Conservation (phyloP, 192 early-diverging fungal species). For the Backusella liffmaniae region DNA sequence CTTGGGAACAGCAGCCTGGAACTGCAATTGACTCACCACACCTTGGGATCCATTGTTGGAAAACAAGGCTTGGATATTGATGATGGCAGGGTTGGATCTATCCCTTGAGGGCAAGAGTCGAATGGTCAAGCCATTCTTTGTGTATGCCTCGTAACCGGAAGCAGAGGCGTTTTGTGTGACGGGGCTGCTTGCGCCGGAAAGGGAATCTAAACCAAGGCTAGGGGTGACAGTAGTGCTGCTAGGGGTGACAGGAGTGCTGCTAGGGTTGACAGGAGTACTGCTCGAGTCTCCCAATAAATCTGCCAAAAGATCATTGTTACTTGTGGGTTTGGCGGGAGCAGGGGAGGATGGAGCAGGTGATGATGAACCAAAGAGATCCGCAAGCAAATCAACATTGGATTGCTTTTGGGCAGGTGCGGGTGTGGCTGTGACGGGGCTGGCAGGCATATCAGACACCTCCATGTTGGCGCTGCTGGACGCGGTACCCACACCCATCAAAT, state of each 20-base stretch:
- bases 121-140: constrained; percentile 76
- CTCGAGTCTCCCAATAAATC: constrained; percentile 27
- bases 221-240: not conserved
- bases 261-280: constrained; percentile 11
- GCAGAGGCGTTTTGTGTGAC: constrained; percentile 14
- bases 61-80: constrained; percentile 72
- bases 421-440: constrained; percentile 32
- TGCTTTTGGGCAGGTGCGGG: constrained; percentile 24
- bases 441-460: constrained; percentile 21
- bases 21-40: constrained; percentile 61
- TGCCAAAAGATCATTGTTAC: constrained; percentile 24
- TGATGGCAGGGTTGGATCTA: constrained; percentile 50
- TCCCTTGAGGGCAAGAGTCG: constrained; percentile 74
- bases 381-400: constrained; percentile 56
- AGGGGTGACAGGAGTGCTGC: not conserved
- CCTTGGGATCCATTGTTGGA: constrained; percentile 57
- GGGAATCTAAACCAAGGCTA: constrained; percentile 5
- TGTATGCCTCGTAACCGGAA: constrained; percentile 61
- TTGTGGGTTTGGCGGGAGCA: constrained; percentile 8
- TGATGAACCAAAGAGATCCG: constrained; percentile 71
- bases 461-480: constrained; percentile 23
- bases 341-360: constrained; percentile 25
- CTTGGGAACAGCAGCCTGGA: constrained; percentile 95
- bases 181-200: constrained; percentile 11
- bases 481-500: constrained; percentile 68